phyloP scores from a whole-genome alignment of 1,284 basidiomycete species.

The Porodaedalea pini region DNA sequence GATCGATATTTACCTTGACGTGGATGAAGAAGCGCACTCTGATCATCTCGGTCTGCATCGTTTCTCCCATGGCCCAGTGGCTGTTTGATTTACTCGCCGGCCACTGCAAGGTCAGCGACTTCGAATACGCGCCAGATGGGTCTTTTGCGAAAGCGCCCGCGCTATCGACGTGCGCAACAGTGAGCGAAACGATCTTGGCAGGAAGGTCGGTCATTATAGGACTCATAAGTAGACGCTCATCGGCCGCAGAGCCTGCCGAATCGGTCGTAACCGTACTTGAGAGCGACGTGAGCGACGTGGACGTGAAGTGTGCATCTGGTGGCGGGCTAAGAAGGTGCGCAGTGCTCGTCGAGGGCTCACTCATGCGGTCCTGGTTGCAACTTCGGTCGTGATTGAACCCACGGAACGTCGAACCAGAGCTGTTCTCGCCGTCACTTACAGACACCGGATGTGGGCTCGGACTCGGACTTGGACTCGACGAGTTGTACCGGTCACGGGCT shows the following conservation, averaged over 20 bases:
- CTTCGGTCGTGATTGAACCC: conserved; percentile 5
- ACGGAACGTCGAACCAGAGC: background rate
- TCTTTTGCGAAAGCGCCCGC: conserved; percentile 53
- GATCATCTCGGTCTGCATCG: conserved; percentile 61
- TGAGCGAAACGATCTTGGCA: conserved; percentile 46
- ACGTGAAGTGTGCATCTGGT: conserved; percentile 2
- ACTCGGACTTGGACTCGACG: conserved; percentile 29
- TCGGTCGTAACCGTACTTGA: conserved; percentile 5
- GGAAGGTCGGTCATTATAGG: conserved; percentile 29
- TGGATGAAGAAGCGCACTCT: conserved; percentile 67
- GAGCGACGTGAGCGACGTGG: conserved; percentile 11
- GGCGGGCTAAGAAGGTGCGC: conserved; percentile 2
- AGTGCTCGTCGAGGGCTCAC: conserved; percentile 1
- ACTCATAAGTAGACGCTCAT: conserved; percentile 15
- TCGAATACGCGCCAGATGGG: conserved; percentile 52
- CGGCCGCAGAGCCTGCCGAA: conserved; percentile 7
- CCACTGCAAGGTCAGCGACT: conserved; percentile 68
- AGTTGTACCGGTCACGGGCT: conserved; percentile 28
- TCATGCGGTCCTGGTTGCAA: background rate
- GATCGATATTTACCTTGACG: conserved; percentile 49
- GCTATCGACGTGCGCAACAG: conserved; percentile 56
- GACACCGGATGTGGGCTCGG: conserved; percentile 18
- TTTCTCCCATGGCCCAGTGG: conserved; percentile 76
- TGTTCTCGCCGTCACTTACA: background rate
- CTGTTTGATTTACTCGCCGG: conserved; percentile 61